phyloP scores from a whole-genome alignment of 2,329 filamentous ascomycete species.

The Penicillium capsulatum region DNA sequence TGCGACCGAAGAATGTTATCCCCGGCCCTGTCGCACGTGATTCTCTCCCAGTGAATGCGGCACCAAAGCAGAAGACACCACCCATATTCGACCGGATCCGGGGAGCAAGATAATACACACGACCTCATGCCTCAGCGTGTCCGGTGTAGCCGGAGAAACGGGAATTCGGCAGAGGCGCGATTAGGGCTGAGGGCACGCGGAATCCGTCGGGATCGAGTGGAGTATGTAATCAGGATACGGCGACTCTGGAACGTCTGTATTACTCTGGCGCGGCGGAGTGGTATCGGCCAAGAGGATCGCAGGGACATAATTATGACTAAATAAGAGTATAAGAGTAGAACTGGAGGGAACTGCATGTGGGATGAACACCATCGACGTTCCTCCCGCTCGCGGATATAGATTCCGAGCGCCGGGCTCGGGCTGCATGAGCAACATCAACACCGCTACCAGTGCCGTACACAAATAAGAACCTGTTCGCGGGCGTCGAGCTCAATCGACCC shows the following conservation, averaged over 20 bases:
- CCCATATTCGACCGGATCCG: too few species aligned
- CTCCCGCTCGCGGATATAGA: too few species aligned
- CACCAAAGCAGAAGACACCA: too few species aligned
- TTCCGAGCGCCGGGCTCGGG: too few species aligned
- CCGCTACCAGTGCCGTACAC: constrained; percentile 64
- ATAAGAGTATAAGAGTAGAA: neutral
- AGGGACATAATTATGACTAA: neutral
- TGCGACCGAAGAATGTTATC: constrained; percentile 21
- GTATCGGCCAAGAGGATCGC: neutral
- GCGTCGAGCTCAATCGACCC: constrained; percentile 29
- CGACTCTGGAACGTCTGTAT: constrained; percentile 11
- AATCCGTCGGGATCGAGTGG: constrained; percentile 23
- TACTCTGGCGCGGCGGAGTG: constrained; percentile 2
- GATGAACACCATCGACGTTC: too few species aligned
- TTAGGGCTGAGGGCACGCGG: constrained; percentile 28
- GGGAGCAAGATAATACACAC: too few species aligned
- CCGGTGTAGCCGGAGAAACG: neutral
- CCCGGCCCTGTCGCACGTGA: constrained; percentile 4
- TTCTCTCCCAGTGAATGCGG: neutral
- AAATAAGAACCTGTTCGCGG: constrained; percentile 50
- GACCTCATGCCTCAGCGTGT: too few species aligned
- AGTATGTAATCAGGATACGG: constrained; percentile 24
- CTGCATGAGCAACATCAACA: neutral
- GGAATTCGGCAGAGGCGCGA: constrained; percentile 14
- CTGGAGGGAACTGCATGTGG: too few species aligned